Base-by-base conservation (phyloP, 805 yeast species). In the Wickerhamomyces chaumierensis region DNA sequence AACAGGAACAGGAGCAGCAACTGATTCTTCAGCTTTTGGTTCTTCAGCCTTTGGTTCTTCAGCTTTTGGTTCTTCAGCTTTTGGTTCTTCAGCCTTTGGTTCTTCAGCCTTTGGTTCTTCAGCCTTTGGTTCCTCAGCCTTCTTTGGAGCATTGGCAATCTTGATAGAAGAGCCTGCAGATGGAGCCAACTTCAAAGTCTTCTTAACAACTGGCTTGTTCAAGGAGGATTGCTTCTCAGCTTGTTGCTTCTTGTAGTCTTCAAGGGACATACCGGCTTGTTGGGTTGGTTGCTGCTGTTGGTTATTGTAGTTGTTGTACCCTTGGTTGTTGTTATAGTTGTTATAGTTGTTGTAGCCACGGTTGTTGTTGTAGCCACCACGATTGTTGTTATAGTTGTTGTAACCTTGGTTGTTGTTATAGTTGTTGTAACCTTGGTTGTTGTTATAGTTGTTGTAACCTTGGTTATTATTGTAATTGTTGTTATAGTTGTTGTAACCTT, bases 191-290 rank as follows among this genome's bases (percentile, higher is more conserved):
- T 77, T 83, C 41, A 81, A 80, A 56, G 72, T 71, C 38, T 72
- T 60, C 51, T 53, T 43, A 15, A 42, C 36, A 16, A 43, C 37
- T 8, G 39, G 29, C 11, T 18, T 15, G 42, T 48, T 67, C 48
- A 64, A 58, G 35, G 63, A 51, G 28, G 57, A 51, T 52, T 61
- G 39, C 11, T 57, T 51, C 51, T 63, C 42, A 14, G 60, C 45
- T 33, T 41, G 39, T 47, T 78, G 83, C 56, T 79, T 79, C 56
- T 82, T 80, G 63, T 76, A 85, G 48, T 84, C 94, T 39, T 86
- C 94, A 51, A 85, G 68, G 31, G 88, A 72, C 85, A 84, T 77
- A 44, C 78, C 79, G 51, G 66, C 67, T 42, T 52, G 58, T 42
- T 57, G 58, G 29, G 45, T 45, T 35, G 55, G 47, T 41, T 50